phyloP scores from a whole-genome alignment of 805 yeast genomes.

The Vanderwaltozyma verrucispora region DNA sequence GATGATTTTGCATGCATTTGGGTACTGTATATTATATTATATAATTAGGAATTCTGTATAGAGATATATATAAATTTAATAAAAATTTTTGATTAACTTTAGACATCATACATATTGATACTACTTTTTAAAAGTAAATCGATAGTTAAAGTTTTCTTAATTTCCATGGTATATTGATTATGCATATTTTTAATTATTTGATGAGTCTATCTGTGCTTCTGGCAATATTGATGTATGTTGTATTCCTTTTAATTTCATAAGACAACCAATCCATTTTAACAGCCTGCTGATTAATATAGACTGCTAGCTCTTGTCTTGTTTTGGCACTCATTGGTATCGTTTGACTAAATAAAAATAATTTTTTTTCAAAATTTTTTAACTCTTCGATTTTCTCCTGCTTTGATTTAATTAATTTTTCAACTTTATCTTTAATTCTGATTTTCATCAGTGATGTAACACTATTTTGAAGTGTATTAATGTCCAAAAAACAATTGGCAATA shows the following conservation, averaged over 20 bases:
- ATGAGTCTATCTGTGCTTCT: no score
- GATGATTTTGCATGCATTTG: no score
- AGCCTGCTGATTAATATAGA: conserved; percentile 38
- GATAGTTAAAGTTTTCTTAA: no score
- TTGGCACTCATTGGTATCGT: conserved; percentile 46
- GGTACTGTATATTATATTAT: no score
- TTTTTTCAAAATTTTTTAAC: conserved; percentile 30
- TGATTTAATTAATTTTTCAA: conserved; percentile 28
- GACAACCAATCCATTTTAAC: conserved; percentile 47
- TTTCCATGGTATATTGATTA: no score
- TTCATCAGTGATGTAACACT: conserved; percentile 23
- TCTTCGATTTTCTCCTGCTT: conserved; percentile 28
- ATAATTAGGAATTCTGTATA: no score
- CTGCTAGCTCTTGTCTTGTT: conserved; percentile 40
- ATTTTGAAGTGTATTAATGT: conserved; percentile 19
- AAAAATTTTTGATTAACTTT: no score
- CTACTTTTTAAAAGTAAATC: no score
- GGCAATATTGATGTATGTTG: conserved; percentile 31
- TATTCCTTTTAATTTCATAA: conserved; percentile 40
- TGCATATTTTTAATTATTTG: no score
- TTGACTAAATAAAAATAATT: conserved; percentile 32
- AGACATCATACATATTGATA: no score
- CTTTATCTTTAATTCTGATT: conserved; percentile 24
- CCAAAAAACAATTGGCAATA: conserved; percentile 15
- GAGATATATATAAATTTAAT: no score